Percentiles rank a stretch among this genome's conserved stretches.
These are phyloP conservation scores for Phytopythium ostracodes DNA, from an alignment of 352 stramenopile species.

Conservation along the genomic window DNA sequence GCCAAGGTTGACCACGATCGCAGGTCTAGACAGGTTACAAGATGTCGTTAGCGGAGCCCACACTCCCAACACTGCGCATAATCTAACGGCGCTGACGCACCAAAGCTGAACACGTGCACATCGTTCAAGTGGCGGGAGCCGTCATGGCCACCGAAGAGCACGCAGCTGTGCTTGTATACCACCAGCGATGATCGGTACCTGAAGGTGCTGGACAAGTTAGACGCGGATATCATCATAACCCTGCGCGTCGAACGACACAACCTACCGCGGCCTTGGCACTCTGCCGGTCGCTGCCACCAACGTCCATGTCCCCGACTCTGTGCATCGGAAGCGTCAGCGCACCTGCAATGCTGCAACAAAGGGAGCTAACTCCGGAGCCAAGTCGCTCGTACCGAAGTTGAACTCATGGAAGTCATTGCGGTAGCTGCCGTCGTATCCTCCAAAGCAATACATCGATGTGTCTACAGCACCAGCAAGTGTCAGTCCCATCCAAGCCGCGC, in stretches of 20 bases:
- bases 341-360: not conserved
- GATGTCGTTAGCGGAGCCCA: not conserved
- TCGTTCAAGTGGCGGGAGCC: conserved; percentile 97
- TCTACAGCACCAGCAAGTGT: conserved; percentile 21
- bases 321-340: not conserved
- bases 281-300: conserved; percentile 71
- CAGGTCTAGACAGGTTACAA: conserved; percentile 31
- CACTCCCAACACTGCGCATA: not conserved
- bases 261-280: conserved; percentile 62
- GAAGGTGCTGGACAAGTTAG: conserved; percentile 1
- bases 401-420: conserved; percentile 97
- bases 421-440: conserved; percentile 94
- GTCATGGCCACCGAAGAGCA: conserved; percentile 97
- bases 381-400: conserved; percentile 82
- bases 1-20: conserved; percentile 88
- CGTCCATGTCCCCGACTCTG: conserved; percentile 85
- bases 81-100: conserved; percentile 18
- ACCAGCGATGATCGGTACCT: conserved; percentile 90
- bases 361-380: too few relatives aligned
- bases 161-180: conserved; percentile 90
- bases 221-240: conserved; percentile 1
- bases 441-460: conserved; percentile 89
- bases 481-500: too few relatives aligned
- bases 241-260: not conserved
- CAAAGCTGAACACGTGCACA: conserved; percentile 97